These are phyloP conservation scores for Mikania micrantha DNA, from an alignment of 129 eudicot genomes.

Conservation along the genomic window DNA sequence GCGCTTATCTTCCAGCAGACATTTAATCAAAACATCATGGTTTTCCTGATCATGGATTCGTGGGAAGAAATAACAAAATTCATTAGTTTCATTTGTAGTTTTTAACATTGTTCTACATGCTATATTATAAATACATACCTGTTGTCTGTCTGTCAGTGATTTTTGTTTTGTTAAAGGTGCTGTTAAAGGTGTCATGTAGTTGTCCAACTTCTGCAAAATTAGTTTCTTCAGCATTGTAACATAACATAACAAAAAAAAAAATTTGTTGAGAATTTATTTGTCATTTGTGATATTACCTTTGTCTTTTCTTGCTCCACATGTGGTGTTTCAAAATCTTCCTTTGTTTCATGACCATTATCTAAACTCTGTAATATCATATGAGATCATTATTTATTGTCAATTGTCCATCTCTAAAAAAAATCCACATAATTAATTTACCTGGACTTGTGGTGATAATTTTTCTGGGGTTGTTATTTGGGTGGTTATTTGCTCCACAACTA, in stretches of 20 bases:
- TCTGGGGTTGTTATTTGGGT: slow-evolving; percentile 31
- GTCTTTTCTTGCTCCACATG: slow-evolving; percentile 18
- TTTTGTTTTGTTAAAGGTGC: slow-evolving; percentile 71
- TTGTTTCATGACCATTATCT: slow-evolving; percentile 39
- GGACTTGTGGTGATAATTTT: slow-evolving; percentile 25
- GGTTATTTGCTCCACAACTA: slow-evolving; percentile 47
- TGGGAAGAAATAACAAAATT: not conserved
- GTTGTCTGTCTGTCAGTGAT: slow-evolving; percentile 92
- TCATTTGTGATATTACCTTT: slow-evolving; percentile 8
- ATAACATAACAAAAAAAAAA: slow-evolving; percentile 3
- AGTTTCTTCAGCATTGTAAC: slow-evolving; percentile 12
- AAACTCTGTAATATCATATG: slow-evolving; percentile 33
- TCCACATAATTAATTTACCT: slow-evolving; percentile 34
- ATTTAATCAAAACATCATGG: slow-evolving; percentile 82
- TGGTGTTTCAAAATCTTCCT: slow-evolving; percentile 35
- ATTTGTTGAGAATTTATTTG: not conserved
- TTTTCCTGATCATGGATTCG: slow-evolving; percentile 54
- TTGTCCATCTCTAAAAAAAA: not conserved
- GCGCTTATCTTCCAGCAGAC: slow-evolving; percentile 75
- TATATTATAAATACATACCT: slow-evolving; percentile 43
- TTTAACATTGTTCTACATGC: not conserved
- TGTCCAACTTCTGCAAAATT: slow-evolving; percentile 44
- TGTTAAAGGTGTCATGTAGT: slow-evolving; percentile 35
- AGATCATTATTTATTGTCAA: slow-evolving; percentile 1
- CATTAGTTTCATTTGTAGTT: not conserved